These are phyloP conservation scores for Globisporangium ultimum DNA, from an alignment of 352 stramenopile species.

Conservation along the genomic window DNA sequence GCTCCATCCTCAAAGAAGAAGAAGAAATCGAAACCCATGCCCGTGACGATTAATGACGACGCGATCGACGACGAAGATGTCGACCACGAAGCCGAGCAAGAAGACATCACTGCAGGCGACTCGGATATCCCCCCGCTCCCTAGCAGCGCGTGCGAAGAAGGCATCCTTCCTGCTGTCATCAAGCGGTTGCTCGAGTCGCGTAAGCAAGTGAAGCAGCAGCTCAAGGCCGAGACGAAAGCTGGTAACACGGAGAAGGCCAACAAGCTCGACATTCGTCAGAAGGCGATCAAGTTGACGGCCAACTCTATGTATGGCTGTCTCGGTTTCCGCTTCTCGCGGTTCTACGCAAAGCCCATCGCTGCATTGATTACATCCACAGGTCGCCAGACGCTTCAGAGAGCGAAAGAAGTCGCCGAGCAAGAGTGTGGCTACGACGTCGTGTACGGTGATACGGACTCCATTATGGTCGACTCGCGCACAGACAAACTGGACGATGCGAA, in stretches of 20 bases:
- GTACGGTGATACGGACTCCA: conserved; percentile 99
- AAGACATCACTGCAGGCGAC: conserved; percentile 54
- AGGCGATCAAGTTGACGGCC: conserved; percentile 99
- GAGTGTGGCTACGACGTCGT: conserved; percentile 98
- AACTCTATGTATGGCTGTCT: conserved; percentile 99
- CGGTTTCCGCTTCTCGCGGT: conserved; percentile 97
- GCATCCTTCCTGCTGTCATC: conserved; percentile 96
- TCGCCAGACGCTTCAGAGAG: conserved; percentile 97
- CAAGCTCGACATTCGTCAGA: conserved; percentile 98
- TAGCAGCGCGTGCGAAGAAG: conserved; percentile 71
- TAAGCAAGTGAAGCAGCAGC: conserved; percentile 95
- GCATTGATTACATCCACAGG: conserved; percentile 99
- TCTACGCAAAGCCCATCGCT: conserved; percentile 98
- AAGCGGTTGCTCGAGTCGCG: conserved; percentile 97
- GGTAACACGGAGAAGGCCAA: conserved; percentile 81
- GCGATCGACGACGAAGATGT: conserved; percentile 80
- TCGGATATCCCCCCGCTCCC: conserved; percentile 85
- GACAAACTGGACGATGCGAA: conserved; percentile 93
- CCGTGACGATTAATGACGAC: conserved; percentile 55
- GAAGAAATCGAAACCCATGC: conserved; percentile 51
- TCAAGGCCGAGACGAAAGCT: conserved; percentile 93
- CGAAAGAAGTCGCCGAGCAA: conserved; percentile 96
- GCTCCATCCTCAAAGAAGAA: conserved; percentile 36
- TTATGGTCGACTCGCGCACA: conserved; percentile 98
- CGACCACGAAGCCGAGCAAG: conserved; percentile 63